Percentiles rank a stretch among this genome's conserved stretches.
These are phyloP conservation scores for Metschnikowia rubicola DNA, from an alignment of 805 yeast genomes.

Conservation along the genomic window DNA sequence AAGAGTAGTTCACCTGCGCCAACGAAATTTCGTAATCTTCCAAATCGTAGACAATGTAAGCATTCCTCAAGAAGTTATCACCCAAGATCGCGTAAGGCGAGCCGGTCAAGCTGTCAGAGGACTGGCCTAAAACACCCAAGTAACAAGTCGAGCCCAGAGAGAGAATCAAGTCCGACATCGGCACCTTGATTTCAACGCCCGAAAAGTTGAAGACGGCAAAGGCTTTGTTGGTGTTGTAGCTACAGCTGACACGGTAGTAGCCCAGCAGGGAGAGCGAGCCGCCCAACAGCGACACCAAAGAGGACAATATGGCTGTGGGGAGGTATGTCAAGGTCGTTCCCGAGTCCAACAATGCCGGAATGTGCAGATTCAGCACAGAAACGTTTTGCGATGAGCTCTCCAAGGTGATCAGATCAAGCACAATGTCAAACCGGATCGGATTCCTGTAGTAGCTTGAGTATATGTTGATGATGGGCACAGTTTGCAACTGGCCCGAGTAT, in stretches of 20 bases:
- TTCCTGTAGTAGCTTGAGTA: constrained; percentile 8
- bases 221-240: constrained; percentile 8
- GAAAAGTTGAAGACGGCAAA: constrained; percentile 46
- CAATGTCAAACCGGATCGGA: constrained; percentile 49
- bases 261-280: constrained; percentile 1
- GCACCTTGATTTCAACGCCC: constrained; percentile 53
- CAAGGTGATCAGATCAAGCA: constrained; percentile 37
- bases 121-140: constrained; percentile 26
- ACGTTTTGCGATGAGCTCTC: constrained; percentile 13
- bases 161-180: constrained; percentile 33
- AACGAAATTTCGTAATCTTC: constrained; percentile 55
- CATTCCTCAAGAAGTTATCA: constrained; percentile 60
- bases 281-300: constrained; percentile 13
- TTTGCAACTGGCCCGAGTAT: constrained; percentile 25
- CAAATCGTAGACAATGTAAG: constrained; percentile 63
- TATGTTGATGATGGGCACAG: constrained; percentile 45
- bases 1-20: constrained; percentile 38
- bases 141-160: constrained; percentile 19
- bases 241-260: constrained; percentile 11
- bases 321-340: constrained; percentile 52
- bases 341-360: constrained; percentile 42
- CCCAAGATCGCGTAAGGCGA: constrained; percentile 56
- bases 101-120: constrained; percentile 40
- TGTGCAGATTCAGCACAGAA: constrained; percentile 1
- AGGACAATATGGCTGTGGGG: constrained; percentile 32